Base-by-base conservation (phyloP, 345 rosid genomes). In the Pistacia integerrima region DNA sequence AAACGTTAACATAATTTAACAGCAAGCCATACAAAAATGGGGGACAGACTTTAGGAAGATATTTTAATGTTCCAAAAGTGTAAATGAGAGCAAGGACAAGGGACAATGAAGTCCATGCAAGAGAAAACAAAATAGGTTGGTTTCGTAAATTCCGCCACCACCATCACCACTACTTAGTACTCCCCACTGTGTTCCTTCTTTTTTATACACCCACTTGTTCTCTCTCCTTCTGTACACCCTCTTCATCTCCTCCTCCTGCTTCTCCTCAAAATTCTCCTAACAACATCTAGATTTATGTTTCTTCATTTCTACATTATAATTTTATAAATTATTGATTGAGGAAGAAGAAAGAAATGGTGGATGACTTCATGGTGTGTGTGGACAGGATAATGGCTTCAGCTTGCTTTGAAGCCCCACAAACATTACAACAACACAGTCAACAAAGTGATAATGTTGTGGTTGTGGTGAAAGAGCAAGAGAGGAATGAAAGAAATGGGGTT, bases 311-410 rank as follows among this genome's bases (percentile, higher is more conserved):
- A 8, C 46, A 41, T 41, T 6, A 41, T 41, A 41, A 5, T 41
- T 41, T 41, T 41, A 6, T 41, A 41, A 41, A 41, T 6, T 41
- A 41, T 41, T 41, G 46, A 41, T 1, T 41, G 46, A 6, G 8
- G 46, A 41, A 41, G 46, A 41, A 41, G 46, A 41, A 5, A 9
- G 60, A 74, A 49, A 82, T 87, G 90, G 87, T 81, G 80, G 86
- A 84, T 41, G 90, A 84, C 68, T 84, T 84, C 74, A 79, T 84
- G 83, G 87, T 87, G 44, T 81, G 83, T 14, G 79, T 81, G 22
- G 90, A 87, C 76, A 81, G 78, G 33, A 46, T 83, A 67, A 84
- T 84, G 63, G 73, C 87, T 22, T 80, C 84, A 14, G 81, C 83
- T 57, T 80, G 87, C 57, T 80, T 77, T 22, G 83, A 82, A 79